These are phyloP conservation scores for Wickerhamomyces chaumierensis DNA, from an alignment of 805 yeast genomes.

Conservation along the genomic window DNA sequence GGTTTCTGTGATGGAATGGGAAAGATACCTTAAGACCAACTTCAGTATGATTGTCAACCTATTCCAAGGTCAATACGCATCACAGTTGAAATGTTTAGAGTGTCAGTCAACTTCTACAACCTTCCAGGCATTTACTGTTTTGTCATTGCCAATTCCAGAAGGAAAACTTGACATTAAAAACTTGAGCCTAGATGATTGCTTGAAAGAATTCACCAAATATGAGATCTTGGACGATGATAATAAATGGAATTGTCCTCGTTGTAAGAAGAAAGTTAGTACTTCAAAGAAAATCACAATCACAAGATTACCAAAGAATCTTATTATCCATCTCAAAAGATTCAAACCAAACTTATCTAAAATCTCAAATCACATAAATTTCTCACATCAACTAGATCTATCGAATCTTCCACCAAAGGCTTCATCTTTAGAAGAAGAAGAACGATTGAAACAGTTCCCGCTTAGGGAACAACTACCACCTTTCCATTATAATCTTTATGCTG, in stretches of 20 bases:
- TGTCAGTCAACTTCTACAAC: slow-evolving; percentile 78
- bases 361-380: slow-evolving; percentile 54
- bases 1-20: slow-evolving; percentile 91
- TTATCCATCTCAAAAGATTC: slow-evolving; percentile 82
- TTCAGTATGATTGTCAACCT: slow-evolving; percentile 70
- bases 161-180: slow-evolving; percentile 20
- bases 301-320: slow-evolving; percentile 64
- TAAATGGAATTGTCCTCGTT: slow-evolving; percentile 75
- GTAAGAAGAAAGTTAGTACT: slow-evolving; percentile 52
- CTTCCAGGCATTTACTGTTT: slow-evolving; percentile 68
- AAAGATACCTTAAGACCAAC: slow-evolving; percentile 66
- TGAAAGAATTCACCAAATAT: slow-evolving; percentile 63
- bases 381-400: slow-evolving; percentile 46
- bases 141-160: slow-evolving; percentile 71
- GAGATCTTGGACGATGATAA: slow-evolving; percentile 71
- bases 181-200: slow-evolving; percentile 43
- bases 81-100: slow-evolving; percentile 61
- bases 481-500: slow-evolving; percentile 64
- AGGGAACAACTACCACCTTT: slow-evolving; percentile 79
- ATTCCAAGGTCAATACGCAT: slow-evolving; percentile 82
- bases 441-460: slow-evolving; percentile 36
- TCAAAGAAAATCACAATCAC: slow-evolving; percentile 64
- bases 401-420: slow-evolving; percentile 9
- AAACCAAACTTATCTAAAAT: slow-evolving; percentile 26
- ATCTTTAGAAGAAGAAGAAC: slow-evolving; percentile 3